Conservation (phyloP, 2,329 filamentous ascomycete genomes). For the Diplodia sapinea region DNA sequence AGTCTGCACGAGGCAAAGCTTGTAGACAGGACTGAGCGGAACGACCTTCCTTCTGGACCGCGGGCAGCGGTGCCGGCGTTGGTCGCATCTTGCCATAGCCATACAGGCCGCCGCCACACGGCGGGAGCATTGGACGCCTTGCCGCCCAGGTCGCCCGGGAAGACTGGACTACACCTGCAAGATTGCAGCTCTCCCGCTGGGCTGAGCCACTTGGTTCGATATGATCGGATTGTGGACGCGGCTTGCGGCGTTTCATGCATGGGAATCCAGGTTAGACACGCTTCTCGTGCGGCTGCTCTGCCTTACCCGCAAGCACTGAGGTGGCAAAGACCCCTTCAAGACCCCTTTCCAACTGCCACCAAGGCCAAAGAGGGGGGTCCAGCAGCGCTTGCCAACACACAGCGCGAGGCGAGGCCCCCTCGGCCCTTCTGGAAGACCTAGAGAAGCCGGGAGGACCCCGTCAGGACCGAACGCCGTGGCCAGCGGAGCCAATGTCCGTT, state of each 20-base stretch:
- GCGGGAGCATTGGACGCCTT: constrained; percentile 25
- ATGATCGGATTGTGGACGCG: constrained; percentile 26
- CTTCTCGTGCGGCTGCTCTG: constrained; percentile 27
- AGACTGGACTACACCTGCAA: constrained; percentile 21
- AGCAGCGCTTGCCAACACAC: constrained; percentile 30
- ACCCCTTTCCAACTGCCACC: constrained; percentile 27
- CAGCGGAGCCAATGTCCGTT: background rate
- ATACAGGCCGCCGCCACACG: constrained; percentile 8
- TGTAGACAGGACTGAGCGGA: constrained; percentile 7
- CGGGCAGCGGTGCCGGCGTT: constrained; percentile 18
- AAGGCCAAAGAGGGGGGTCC: constrained; percentile 22
- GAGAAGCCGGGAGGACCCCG: constrained; percentile 31
- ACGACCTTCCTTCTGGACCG: background rate
- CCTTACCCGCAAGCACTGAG: constrained; percentile 31
- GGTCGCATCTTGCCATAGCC: constrained; percentile 16
- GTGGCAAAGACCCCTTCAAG: constrained; percentile 30
- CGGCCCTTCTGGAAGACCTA: constrained; percentile 29
- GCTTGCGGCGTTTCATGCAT: constrained; percentile 27
- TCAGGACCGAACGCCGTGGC: constrained; percentile 12
- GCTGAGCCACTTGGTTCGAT: constrained; percentile 25
- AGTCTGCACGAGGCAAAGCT: constrained; percentile 23
- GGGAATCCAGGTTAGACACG: constrained; percentile 25
- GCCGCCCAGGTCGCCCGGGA: constrained; percentile 19
- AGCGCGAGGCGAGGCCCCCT: constrained; percentile 30
- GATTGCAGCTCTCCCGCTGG: constrained; percentile 27